phyloP scores from a whole-genome alignment of 116 monocot species.

The Posidonia oceanica region DNA sequence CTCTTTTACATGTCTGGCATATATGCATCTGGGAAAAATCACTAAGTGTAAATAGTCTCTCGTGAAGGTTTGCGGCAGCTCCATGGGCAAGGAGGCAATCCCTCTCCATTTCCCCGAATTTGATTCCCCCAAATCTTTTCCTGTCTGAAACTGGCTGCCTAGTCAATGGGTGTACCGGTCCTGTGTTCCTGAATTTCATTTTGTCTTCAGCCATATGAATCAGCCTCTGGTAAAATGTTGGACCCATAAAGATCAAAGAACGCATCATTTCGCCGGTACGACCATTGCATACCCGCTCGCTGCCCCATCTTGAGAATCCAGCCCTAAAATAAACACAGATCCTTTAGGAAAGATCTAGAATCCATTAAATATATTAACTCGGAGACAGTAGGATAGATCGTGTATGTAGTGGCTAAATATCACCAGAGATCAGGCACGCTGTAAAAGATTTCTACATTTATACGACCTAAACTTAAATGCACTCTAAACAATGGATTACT shows the following conservation, averaged over 20 bases:
- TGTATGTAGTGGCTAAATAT: too few relatives aligned
- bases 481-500: too few relatives aligned
- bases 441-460: too few relatives aligned
- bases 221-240: slow-evolving; percentile 91
- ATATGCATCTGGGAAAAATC: slow-evolving; percentile 93
- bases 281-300: slow-evolving; percentile 64
- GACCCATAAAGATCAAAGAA: slow-evolving; percentile 79
- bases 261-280: slow-evolving; percentile 68
- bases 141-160: slow-evolving; percentile 87
- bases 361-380: too few relatives aligned
- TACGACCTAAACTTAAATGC: too few relatives aligned
- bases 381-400: too few relatives aligned
- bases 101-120: slow-evolving; percentile 97
- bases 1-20: slow-evolving; percentile 53
- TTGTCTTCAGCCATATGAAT: slow-evolving; percentile 97
- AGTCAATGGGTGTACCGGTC: slow-evolving; percentile 89
- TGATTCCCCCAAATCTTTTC: slow-evolving; percentile 83
- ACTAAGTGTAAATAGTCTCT: slow-evolving; percentile 74
- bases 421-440: too few relatives aligned
- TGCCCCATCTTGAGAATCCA: slow-evolving; percentile 72
- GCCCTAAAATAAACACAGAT: slow-evolving; percentile 12
- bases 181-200: slow-evolving; percentile 91
- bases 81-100: slow-evolving; percentile 95
- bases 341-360: not conserved
- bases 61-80: slow-evolving; percentile 82